These are phyloP conservation scores for Chaetomium globosum DNA, from an alignment of 2,329 filamentous ascomycete species.

Conservation along the genomic window DNA sequence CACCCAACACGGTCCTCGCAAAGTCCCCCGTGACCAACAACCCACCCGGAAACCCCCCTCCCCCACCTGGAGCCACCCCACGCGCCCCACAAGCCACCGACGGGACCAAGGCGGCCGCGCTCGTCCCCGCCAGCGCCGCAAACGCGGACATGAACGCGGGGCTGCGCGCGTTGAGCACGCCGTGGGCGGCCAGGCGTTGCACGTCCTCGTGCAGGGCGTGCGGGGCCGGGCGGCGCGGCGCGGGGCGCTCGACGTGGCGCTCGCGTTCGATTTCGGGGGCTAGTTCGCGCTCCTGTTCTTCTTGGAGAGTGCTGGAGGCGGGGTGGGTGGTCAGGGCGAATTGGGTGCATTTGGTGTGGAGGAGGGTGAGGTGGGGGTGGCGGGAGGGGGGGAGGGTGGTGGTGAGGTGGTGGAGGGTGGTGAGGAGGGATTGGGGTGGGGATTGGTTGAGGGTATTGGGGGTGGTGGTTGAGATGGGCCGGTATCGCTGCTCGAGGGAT, in stretches of 20 bases:
- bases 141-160: slow-evolving; percentile 52
- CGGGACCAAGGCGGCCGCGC: slow-evolving; percentile 42
- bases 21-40: slow-evolving; percentile 58
- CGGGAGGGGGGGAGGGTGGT: slow-evolving; percentile 12
- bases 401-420: slow-evolving; percentile 12
- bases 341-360: slow-evolving; percentile 43
- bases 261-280: slow-evolving; percentile 66
- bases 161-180: slow-evolving; percentile 38
- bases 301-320: slow-evolving; percentile 47
- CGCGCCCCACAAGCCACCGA: neutral
- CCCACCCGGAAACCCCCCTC: slow-evolving; percentile 42
- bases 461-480: slow-evolving; percentile 33
- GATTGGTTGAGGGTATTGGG: slow-evolving; percentile 22
- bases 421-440: slow-evolving; percentile 37
- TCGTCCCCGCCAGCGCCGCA: slow-evolving; percentile 46
- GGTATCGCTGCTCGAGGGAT: slow-evolving; percentile 55
- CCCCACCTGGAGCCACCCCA: too few species aligned
- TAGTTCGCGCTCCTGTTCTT: slow-evolving; percentile 72
- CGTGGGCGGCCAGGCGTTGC: slow-evolving; percentile 44
- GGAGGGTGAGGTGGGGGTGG: slow-evolving; percentile 35
- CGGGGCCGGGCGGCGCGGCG: slow-evolving; percentile 41
- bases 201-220: slow-evolving; percentile 53
- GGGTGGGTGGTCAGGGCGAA: slow-evolving; percentile 42
- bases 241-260: slow-evolving; percentile 55
- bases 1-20: slow-evolving; percentile 45